These are phyloP conservation scores for slime mould (Dictyostelium discoideum) DNA, from an alignment of 78 protist genomes.

Conservation along the genomic window DNA sequence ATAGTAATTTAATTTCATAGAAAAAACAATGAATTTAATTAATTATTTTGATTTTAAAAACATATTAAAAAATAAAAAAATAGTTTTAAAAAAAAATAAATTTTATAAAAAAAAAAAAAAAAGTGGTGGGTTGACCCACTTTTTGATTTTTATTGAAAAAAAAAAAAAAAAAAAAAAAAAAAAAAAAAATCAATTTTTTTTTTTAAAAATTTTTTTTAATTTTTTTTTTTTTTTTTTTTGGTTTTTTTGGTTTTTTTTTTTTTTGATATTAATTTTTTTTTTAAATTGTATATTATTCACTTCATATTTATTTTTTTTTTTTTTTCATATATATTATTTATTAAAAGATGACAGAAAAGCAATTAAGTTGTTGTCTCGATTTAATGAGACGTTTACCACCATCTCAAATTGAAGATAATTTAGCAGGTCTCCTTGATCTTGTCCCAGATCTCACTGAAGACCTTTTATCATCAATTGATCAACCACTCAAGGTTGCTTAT, in stretches of 20 bases:
- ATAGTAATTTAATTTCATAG: no score
- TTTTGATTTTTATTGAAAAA: not conserved
- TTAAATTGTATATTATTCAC: not conserved
- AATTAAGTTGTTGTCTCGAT: constrained; percentile 94
- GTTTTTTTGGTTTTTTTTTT: not conserved
- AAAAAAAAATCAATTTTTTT: not conserved
- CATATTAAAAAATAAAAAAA: no score
- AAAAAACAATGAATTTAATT: not conserved
- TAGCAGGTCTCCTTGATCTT: constrained; percentile 92
- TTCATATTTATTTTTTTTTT: not conserved
- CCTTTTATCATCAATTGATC: constrained; percentile 94
- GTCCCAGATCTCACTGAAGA: constrained; percentile 97
- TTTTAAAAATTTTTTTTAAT: not conserved
- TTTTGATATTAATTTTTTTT: constrained; percentile 15
- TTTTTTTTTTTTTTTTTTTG: not conserved
- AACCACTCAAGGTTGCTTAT: constrained; percentile 93
- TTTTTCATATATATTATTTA: not conserved
- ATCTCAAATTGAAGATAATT: constrained; percentile 87
- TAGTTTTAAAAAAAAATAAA: not conserved
- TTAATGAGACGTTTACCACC: constrained; percentile 97
- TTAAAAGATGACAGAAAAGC: constrained; percentile 81
- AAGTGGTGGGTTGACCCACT: not conserved
- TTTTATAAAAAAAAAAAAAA: not conserved
- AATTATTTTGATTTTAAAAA: not conserved
- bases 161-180: not conserved